Percentiles rank a stretch among this genome's conserved stretches.
phyloP scores from a whole-genome alignment of 768 basidiomycete species.

The Pleurotus salmoneostramineus region DNA sequence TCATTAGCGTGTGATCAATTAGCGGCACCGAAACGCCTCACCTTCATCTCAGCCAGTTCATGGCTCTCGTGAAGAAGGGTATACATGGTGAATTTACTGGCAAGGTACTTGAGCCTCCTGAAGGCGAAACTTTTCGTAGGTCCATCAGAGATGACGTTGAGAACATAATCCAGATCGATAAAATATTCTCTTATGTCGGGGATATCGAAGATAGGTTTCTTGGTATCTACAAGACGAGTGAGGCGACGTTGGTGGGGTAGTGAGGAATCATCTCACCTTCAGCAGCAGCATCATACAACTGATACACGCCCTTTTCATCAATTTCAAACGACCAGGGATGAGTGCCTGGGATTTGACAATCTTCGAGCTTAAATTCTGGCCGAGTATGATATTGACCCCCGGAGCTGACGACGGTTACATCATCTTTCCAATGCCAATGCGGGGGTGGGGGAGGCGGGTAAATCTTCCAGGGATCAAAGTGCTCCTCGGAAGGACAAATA shows the following conservation, averaged over 20 bases:
- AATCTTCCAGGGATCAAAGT: slow-evolving; percentile 72
- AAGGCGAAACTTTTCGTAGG: slow-evolving; percentile 96
- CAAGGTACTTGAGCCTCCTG: slow-evolving; percentile 84
- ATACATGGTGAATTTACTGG: slow-evolving; percentile 94
- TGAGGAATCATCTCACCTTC: slow-evolving; percentile 22
- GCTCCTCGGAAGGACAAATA: slow-evolving; percentile 20
- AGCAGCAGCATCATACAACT: slow-evolving; percentile 61
- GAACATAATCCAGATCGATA: slow-evolving; percentile 88
- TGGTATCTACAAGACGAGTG: slow-evolving; percentile 25
- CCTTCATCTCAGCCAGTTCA: slow-evolving; percentile 96
- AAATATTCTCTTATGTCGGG: slow-evolving; percentile 94
- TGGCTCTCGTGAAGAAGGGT: slow-evolving; percentile 88
- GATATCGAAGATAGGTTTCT: slow-evolving; percentile 67
- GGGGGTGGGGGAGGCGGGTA: slow-evolving; percentile 93
- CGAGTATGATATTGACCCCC: slow-evolving; percentile 25
- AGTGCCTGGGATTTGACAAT: slow-evolving; percentile 69
- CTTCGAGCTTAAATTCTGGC: slow-evolving; percentile 59
- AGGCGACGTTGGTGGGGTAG: not conserved
- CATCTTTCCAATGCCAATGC: slow-evolving; percentile 86
- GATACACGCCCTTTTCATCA: slow-evolving; percentile 89
- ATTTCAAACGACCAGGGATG: slow-evolving; percentile 66
- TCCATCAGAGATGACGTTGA: slow-evolving; percentile 89
- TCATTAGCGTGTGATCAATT: no score
- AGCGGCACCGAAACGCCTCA: slow-evolving; percentile 24
- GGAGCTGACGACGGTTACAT: slow-evolving; percentile 40